Base-by-base conservation (phyloP, 1,284 basidiomycete genomes). In the Phaffia rhodozyma region DNA sequence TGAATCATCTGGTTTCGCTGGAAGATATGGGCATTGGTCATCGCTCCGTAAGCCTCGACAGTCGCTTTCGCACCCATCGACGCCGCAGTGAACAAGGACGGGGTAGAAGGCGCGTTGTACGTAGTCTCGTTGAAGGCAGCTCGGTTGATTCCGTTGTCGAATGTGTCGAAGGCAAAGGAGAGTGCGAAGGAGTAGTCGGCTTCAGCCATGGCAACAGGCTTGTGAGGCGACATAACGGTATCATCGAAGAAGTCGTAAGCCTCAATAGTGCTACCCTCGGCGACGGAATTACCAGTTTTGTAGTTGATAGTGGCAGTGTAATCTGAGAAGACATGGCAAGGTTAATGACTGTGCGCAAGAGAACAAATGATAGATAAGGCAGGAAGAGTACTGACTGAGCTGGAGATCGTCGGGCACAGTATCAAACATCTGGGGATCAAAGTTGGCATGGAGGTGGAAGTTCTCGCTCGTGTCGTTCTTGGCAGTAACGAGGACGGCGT, bases 361-460 rank as follows among this genome's bases (percentile, higher is more conserved):
- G 27, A 20, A 23, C 3, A 58, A 60, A 52, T 5, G 0, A 16
- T 34, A 27, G 21, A 52, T 21, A 32, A 67, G 21, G 43, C 43
- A 7, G 30, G 32, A 29, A 3, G 61, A 57, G 20, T 47, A 77
- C 84, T 56, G 68, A 88, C 87, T 94, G 3, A 87, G 81, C 66
- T 86, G 80, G 32, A 96, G 80, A 6, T 77, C 76, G 48, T 79
- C 76, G 0, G 91, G 90, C 21, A 92, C 78, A 0, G 71, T 78
- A 73, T 94, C 91, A 75, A 93, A 78, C 80, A 79, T 80, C 68
- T 77, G 77, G 18, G 72, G 69, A 66, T 91, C 89, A 82, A 97
- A 89, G 78, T 91, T 89, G 29, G 88, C 86, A 72, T 92, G 90
- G 67, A 98, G 83, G 53, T 82, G 84, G 84, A 86, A 97, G 79